A percentile compares a stretch with the other conserved stretches of the same genome.
Conservation (phyloP, 176 grass and related monocot genomes). For the Pontederia crassipes region DNA sequence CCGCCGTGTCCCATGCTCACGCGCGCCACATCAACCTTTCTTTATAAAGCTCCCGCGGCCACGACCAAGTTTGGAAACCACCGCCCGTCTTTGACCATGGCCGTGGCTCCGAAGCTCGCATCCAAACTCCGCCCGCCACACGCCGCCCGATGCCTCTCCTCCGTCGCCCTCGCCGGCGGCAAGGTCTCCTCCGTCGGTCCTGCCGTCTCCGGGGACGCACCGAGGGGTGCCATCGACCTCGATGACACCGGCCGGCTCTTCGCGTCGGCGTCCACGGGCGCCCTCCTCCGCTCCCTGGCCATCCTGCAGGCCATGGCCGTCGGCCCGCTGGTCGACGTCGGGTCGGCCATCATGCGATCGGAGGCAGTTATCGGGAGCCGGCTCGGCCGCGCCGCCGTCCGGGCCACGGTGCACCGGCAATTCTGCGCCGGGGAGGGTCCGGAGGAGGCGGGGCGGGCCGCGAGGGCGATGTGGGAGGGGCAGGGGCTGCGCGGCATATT, state of each 20-base stretch:
- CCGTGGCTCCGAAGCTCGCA: too few relatives aligned
- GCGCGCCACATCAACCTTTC: too few relatives aligned
- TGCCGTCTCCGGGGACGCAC: not conserved
- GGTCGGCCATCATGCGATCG: constrained; percentile 32
- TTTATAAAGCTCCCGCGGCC: too few relatives aligned
- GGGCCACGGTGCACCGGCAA: constrained; percentile 51
- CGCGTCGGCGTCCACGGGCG: constrained; percentile 36
- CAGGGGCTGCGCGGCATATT: constrained; percentile 57
- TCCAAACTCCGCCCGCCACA: too few relatives aligned
- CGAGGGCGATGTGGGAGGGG: constrained; percentile 36
- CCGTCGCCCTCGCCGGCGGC: too few relatives aligned
- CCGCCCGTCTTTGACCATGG: too few relatives aligned
- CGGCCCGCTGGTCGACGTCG: constrained; percentile 51
- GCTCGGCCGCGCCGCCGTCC: constrained; percentile 21
- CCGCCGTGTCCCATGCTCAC: too few relatives aligned
- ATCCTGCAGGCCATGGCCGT: constrained; percentile 53
- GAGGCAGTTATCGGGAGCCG: constrained; percentile 29
- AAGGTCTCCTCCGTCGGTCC: too few relatives aligned
- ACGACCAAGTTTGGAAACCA: too few relatives aligned
- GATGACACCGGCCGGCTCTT: constrained; percentile 53
- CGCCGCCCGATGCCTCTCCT: too few relatives aligned
- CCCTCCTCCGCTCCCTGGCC: constrained; percentile 45
- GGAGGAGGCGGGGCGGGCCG: constrained; percentile 38
- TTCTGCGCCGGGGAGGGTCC: constrained; percentile 80
- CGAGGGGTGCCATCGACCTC: constrained; percentile 24